Percentiles rank a stretch among this genome's conserved stretches.
Evolutionary conservation across 129 eudicot species (phyloP).

Genomic region (Centella asiatica): DNA sequence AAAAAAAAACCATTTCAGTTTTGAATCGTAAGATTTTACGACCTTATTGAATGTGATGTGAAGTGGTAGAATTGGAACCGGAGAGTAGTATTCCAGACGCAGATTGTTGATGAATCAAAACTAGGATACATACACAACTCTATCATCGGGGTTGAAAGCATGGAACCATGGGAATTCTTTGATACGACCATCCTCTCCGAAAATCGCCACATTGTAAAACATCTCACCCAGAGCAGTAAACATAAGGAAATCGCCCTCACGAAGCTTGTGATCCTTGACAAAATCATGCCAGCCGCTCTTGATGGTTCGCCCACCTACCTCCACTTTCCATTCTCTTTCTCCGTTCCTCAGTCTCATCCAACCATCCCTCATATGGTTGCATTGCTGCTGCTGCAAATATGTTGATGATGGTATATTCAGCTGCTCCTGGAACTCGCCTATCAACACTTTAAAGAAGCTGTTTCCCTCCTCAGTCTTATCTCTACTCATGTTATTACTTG

Average conservation of each 20-base stretch:
- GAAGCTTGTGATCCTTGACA: conserved; percentile 10
- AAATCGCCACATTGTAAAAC: conserved; percentile 5
- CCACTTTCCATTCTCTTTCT: conserved; percentile 8
- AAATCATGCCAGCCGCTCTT: conserved; percentile 9
- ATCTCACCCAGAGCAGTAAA: conserved; percentile 3
- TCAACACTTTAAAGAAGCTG: conserved; percentile 10
- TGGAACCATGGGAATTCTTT: conserved; percentile 10
- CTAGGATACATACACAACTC: conserved; percentile 8
- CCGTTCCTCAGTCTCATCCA: conserved; percentile 10
- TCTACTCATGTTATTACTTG: too few relatives aligned
- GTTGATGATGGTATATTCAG: conserved; percentile 3
- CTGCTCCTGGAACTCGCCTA: conserved; percentile 2
- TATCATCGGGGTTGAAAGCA: conserved; percentile 5
- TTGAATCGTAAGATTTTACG: too few relatives aligned
- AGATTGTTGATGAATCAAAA: too few relatives aligned
- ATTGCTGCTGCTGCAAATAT: conserved; percentile 7
- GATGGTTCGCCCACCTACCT: conserved; percentile 5
- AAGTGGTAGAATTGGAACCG: too few relatives aligned
- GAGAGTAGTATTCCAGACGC: too few relatives aligned
- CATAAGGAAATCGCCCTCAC: conserved; percentile 8
- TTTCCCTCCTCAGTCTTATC: conserved; percentile 2
- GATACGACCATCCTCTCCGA: conserved; percentile 6
- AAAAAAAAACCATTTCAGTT: too few relatives aligned
- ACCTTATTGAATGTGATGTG: too few relatives aligned
- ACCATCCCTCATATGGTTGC: background rate